Conservation (phyloP, 352 stramenopile genomes). For the Pythium scleroteichum region DNA sequence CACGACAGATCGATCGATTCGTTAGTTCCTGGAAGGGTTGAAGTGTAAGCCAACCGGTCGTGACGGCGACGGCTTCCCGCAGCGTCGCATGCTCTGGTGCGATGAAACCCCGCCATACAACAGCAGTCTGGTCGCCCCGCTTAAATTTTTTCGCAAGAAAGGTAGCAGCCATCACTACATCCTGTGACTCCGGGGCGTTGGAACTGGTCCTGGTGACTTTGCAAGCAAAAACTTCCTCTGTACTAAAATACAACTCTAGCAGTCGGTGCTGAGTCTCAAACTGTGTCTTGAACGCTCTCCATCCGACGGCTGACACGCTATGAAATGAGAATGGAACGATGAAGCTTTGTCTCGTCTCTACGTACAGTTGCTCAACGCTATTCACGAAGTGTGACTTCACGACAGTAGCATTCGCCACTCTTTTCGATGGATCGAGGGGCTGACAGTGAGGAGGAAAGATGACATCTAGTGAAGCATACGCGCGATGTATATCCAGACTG, state of each 20-base stretch:
- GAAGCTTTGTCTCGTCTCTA: constrained; percentile 13
- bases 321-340: constrained; percentile 9
- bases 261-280: constrained; percentile 10
- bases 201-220: neutral
- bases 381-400: constrained; percentile 13
- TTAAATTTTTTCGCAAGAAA: neutral
- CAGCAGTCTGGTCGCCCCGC: neutral
- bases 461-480: neutral
- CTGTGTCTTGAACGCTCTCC: constrained; percentile 14
- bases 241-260: constrained; percentile 11
- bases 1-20: neutral
- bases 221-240: constrained; percentile 15
- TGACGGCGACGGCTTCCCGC: constrained; percentile 5
- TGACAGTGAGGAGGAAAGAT: neutral
- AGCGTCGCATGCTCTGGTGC: neutral
- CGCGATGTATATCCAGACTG: constrained; percentile 10
- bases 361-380: constrained; percentile 21
- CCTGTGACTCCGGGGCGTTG: neutral
- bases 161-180: neutral
- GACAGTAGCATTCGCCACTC: neutral
- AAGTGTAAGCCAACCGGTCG: constrained; percentile 13
- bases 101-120: constrained; percentile 11
- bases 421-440: neutral
- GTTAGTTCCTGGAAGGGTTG: neutral
- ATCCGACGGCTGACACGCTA: constrained; percentile 1